Evolutionary conservation across 2,329 filamentous ascomycete genomes (phyloP).

Genomic region (Verticillium nonalfalfae): DNA sequence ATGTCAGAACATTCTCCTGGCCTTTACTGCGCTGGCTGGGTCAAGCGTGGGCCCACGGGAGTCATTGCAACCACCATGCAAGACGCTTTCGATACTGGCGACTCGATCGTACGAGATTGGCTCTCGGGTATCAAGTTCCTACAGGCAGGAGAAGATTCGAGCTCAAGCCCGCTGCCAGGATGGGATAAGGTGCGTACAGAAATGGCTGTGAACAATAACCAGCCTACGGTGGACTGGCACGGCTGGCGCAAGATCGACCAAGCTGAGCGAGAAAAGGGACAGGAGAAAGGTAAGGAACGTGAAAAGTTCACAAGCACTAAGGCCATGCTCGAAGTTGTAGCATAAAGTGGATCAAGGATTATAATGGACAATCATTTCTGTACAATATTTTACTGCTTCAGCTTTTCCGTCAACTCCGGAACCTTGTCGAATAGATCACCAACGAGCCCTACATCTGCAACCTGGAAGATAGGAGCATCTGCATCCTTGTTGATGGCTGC

Average conservation of each 20-base stretch:
- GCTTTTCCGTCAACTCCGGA: conserved; percentile 91
- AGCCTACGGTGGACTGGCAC: conserved; percentile 67
- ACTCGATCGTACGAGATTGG: conserved; percentile 80
- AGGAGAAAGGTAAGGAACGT: conserved; percentile 64
- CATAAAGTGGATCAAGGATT: neutral
- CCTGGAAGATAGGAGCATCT: conserved; percentile 96
- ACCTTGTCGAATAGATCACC: conserved; percentile 95
- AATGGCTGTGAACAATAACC: conserved; percentile 40
- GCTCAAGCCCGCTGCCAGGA: conserved; percentile 32
- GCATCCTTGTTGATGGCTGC: conserved; percentile 97
- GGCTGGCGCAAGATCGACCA: conserved; percentile 81
- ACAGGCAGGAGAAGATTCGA: neutral
- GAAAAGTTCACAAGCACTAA: conserved; percentile 58
- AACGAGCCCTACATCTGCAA: conserved; percentile 92
- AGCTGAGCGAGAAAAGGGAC: conserved; percentile 65
- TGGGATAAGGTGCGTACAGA: conserved; percentile 72
- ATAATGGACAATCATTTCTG: neutral
- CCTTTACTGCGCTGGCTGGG: conserved; percentile 92
- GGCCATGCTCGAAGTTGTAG: conserved; percentile 43
- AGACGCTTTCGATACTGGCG: conserved; percentile 85
- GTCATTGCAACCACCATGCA: conserved; percentile 96
- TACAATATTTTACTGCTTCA: conserved; percentile 46
- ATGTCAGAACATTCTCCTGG: conserved; percentile 52
- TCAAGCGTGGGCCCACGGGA: conserved; percentile 88
- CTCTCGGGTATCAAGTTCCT: conserved; percentile 33